These are phyloP conservation scores for Blumeriella jaapii DNA, from an alignment of 2,329 filamentous ascomycete genomes.

Conservation along the genomic window DNA sequence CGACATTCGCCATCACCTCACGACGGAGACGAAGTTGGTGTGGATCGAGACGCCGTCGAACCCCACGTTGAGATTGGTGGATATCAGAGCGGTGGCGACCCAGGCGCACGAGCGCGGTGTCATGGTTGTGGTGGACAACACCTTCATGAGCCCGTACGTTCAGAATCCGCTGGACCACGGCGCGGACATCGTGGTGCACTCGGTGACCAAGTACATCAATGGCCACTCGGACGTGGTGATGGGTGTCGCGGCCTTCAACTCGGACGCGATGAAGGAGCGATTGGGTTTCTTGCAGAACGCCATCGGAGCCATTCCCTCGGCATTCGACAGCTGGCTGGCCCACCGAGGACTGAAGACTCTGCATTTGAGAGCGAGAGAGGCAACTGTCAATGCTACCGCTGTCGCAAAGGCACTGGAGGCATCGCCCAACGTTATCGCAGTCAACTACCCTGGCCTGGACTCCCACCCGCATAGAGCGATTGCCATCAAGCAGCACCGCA, in stretches of 20 bases:
- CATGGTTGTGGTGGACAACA: constrained; percentile 97
- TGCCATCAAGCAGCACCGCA: constrained; percentile 80
- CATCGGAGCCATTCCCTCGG: constrained; percentile 85
- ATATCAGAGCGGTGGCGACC: constrained; percentile 76
- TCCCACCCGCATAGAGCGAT: constrained; percentile 81
- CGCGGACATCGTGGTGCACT: constrained; percentile 93
- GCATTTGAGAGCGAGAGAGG: constrained; percentile 81
- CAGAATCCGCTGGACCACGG: constrained; percentile 94
- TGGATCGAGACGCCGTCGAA: constrained; percentile 98
- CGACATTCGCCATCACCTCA: constrained; percentile 76
- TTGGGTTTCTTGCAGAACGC: constrained; percentile 93
- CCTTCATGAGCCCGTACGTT: constrained; percentile 90
- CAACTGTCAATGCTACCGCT: constrained; percentile 66
- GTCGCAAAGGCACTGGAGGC: constrained; percentile 68
- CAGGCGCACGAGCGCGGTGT: constrained; percentile 81
- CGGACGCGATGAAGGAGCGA: constrained; percentile 61
- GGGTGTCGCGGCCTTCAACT: constrained; percentile 94
- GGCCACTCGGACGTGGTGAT: constrained; percentile 95
- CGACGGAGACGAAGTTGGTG: constrained; percentile 78
- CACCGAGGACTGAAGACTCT: constrained; percentile 95
- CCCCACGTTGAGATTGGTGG: constrained; percentile 83
- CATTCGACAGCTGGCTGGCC: constrained; percentile 97
- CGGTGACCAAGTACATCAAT: constrained; percentile 98
- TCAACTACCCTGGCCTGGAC: constrained; percentile 89
- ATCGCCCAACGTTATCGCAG: constrained; percentile 71